Conservation (phyloP, 2,329 filamentous ascomycete species). For the Alternaria longipes region DNA sequence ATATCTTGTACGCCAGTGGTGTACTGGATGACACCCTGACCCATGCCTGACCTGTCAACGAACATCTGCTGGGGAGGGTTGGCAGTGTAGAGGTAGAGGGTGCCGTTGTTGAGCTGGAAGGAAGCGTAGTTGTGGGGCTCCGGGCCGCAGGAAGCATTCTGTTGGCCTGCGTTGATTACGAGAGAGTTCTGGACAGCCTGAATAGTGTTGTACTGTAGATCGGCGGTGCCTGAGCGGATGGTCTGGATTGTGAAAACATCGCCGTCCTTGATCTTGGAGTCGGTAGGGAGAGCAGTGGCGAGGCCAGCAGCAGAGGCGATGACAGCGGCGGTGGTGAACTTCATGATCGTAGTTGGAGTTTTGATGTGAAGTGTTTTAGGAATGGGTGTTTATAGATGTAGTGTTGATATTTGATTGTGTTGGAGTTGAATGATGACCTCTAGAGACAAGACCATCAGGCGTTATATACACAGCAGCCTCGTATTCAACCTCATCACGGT, state of each 20-base stretch:
- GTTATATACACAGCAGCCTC: constrained; percentile 26
- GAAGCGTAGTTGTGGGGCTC: constrained; percentile 55
- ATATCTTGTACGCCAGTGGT: constrained; percentile 56
- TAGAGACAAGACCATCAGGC: constrained; percentile 1
- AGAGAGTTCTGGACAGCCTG: constrained; percentile 59
- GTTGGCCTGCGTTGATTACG: constrained; percentile 53
- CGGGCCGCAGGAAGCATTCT: constrained; percentile 60
- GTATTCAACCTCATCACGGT: neutral
- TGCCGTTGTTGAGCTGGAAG: constrained; percentile 59
- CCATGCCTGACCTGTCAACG: constrained; percentile 68
- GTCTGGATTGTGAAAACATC: constrained; percentile 61
- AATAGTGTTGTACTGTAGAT: constrained; percentile 59
- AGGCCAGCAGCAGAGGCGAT: constrained; percentile 7
- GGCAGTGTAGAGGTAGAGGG: constrained; percentile 59
- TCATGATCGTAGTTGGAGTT: constrained; percentile 8
- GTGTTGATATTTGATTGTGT: constrained; percentile 10
- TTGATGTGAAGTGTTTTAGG: constrained; percentile 35
- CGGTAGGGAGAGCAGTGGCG: constrained; percentile 18
- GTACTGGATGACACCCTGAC: constrained; percentile 64
- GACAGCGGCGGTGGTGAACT: constrained; percentile 16
- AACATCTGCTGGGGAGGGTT: constrained; percentile 60
- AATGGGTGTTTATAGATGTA: constrained; percentile 11
- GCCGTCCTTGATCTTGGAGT: constrained; percentile 33
- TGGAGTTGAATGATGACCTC: constrained; percentile 8
- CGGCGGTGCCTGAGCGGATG: constrained; percentile 58